Base-by-base conservation (phyloP, 2,329 filamentous ascomycete genomes). In the Alternaria sp. region DNA sequence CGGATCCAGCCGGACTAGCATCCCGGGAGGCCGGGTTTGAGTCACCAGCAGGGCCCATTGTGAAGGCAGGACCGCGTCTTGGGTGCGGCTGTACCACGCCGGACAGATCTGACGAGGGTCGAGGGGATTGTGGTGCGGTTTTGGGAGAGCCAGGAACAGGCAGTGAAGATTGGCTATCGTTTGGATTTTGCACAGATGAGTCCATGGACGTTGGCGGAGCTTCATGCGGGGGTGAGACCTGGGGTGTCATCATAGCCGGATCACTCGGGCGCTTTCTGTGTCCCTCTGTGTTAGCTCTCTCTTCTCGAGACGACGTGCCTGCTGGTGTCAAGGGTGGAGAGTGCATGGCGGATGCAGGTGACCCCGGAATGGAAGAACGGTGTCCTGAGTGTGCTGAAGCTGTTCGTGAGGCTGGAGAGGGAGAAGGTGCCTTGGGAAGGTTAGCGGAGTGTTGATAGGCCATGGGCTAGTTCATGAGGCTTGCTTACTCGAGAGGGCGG, bases 301-400 rank as follows among this genome's bases (percentile, higher is more conserved):
- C 83, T 74, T 88, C 88, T 68, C 83, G 82, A 54, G 86, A 87
- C 65, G 84, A 82, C 44, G 92, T 94, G 53, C 89, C 93, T 56
- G 93, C 89, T 18, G 94, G 94, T 12, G 94, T 97, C 54, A 98
- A 85, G 43, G 93, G 93, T 67, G 94, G 94, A 11, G 94, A 97
- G 69, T 94, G 91, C 81, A 96, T 87, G 59, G 90, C 87, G 60
- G 89, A 88, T 45, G 86, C 82, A 62, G 86, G 85, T 62, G 92
- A 90, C 65, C 89, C 91, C 41, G 88, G 82, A 74, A 86, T 85
- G 68, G 85, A 86, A 18, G 68, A 56, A 41, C 70, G 73, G 57
- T 74, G 74, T 48, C 60, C 63, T 60, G 83, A 89, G 65, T 90
- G 89, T 81, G 70, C 69, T 36, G 80, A 81, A 7, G 74, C 69